Evolutionary conservation across 2,329 filamentous ascomycete genomes (phyloP).

Genomic region (Verticillium alfalfae): DNA sequence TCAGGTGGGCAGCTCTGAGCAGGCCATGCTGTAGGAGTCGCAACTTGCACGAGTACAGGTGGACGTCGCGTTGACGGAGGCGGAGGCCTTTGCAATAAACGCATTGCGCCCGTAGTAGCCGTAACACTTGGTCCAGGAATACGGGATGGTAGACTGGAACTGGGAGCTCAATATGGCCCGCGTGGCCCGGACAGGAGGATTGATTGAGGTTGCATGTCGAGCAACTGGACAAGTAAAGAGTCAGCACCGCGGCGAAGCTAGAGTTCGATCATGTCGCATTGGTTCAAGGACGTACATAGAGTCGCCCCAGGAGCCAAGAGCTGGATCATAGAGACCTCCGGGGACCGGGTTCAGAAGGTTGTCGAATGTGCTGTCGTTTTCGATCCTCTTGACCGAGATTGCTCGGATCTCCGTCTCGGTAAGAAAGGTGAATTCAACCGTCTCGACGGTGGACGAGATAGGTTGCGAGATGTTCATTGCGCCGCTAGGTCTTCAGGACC

Average conservation of each 20-base stretch:
- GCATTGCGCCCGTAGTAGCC: constrained; percentile 81
- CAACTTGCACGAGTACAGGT: constrained; percentile 78
- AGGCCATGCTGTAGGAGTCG: constrained; percentile 81
- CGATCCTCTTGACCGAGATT: constrained; percentile 89
- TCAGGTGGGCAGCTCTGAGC: constrained; percentile 58
- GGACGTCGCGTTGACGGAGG: constrained; percentile 69
- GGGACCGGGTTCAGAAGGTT: constrained; percentile 82
- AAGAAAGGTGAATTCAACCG: constrained; percentile 86
- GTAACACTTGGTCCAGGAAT: constrained; percentile 87
- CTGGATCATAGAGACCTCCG: constrained; percentile 87
- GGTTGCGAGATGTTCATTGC: constrained; percentile 73
- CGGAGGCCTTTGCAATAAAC: constrained; percentile 86
- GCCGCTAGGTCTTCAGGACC: constrained; percentile 2
- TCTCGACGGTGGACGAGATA: constrained; percentile 74
- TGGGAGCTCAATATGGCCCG: constrained; percentile 91
- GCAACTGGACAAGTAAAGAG: constrained; percentile 52
- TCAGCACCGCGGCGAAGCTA: neutral
- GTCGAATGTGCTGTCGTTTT: constrained; percentile 92
- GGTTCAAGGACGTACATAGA: constrained; percentile 55
- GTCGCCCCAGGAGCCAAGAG: constrained; percentile 85
- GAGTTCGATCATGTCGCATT: neutral
- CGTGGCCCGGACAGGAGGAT: constrained; percentile 82
- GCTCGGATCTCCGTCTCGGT: constrained; percentile 75
- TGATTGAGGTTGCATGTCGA: constrained; percentile 85
- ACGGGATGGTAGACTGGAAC: constrained; percentile 94